A percentile compares a stretch with the other conserved stretches of the same genome.
Conservation (phyloP, 805 yeast genomes). For the Sugiyamaella chiloensis region DNA sequence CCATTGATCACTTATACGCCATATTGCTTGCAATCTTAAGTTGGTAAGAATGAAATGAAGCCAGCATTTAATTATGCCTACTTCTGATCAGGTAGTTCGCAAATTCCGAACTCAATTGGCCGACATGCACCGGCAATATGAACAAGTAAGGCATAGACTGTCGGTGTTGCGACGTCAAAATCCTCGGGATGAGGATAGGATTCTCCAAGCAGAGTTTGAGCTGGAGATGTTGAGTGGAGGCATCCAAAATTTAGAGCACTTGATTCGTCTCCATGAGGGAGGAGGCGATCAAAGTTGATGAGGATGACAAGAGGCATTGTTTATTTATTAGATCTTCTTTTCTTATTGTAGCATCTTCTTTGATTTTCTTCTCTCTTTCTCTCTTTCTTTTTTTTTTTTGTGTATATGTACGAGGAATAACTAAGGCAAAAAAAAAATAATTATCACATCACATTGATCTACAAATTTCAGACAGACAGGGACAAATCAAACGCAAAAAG, state of each 20-base stretch:
- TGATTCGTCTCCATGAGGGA: conserved; percentile 9
- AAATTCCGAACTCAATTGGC: conserved; percentile 8
- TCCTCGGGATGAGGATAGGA: conserved; percentile 12
- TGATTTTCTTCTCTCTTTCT: neutral
- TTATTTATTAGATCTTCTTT: too few species aligned
- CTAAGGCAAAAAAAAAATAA: too few species aligned
- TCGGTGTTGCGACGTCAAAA: neutral
- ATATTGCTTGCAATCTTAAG: too few species aligned
- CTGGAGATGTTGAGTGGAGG: conserved; percentile 21
- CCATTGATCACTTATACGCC: too few species aligned
- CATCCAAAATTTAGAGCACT: conserved; percentile 13
- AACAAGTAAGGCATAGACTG: conserved; percentile 6
- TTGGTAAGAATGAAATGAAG: too few species aligned
- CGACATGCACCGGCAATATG: conserved; percentile 9
- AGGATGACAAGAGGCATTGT: neutral
- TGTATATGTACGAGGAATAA: too few species aligned
- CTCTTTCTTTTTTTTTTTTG: neutral
- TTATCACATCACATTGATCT: too few species aligned
- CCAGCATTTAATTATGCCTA: conserved; percentile 6
- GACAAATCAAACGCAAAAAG: too few species aligned
- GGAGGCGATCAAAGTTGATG: too few species aligned
- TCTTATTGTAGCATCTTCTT: neutral
- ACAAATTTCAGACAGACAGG: too few species aligned
- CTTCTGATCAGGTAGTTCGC: conserved; percentile 7
- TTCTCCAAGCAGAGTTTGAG: conserved; percentile 20